These are phyloP conservation scores for Apiotrichum gamsii DNA, from an alignment of 1,284 basidiomycete genomes.

Conservation along the genomic window DNA sequence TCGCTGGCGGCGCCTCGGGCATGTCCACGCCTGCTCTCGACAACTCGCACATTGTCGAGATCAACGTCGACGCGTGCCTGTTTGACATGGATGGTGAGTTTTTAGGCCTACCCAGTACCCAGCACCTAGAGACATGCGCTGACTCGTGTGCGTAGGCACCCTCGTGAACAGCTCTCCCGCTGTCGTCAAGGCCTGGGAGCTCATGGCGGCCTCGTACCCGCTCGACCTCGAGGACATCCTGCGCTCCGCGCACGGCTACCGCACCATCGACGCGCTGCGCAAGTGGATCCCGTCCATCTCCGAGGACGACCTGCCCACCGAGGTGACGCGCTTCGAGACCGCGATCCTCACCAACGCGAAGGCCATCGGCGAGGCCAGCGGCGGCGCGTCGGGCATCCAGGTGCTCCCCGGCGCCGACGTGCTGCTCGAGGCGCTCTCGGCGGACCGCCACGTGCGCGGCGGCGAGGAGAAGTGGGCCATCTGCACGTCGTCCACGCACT, in stretches of 20 bases:
- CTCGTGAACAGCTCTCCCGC: conserved; percentile 45
- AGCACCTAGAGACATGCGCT: no score
- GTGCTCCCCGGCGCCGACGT: conserved; percentile 44
- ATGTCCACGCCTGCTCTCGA: conserved; percentile 67
- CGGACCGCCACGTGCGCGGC: conserved; percentile 31
- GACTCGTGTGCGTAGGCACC: no score
- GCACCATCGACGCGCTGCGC: conserved; percentile 44
- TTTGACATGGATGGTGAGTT: conserved; percentile 49
- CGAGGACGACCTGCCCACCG: conserved; percentile 40
- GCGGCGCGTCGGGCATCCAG: conserved; percentile 43
- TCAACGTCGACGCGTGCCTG: conserved; percentile 46
- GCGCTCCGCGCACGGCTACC: conserved; percentile 44
- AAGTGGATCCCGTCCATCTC: conserved; percentile 46
- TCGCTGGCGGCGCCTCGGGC: conserved; percentile 23
- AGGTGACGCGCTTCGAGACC: conserved; percentile 46
- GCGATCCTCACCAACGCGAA: conserved; percentile 45
- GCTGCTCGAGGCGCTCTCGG: conserved; percentile 36
- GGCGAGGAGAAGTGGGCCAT: conserved; percentile 47
- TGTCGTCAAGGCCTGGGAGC: conserved; percentile 46
- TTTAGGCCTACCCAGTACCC: no score
- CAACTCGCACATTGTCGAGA: conserved; percentile 48
- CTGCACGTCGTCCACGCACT: conserved; percentile 45
- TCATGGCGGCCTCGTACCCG: conserved; percentile 41
- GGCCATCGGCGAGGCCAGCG: conserved; percentile 31
- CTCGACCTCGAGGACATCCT: conserved; percentile 46